These are phyloP conservation scores for Naematelia encephala DNA, from an alignment of 768 basidiomycete genomes.

Conservation along the genomic window DNA sequence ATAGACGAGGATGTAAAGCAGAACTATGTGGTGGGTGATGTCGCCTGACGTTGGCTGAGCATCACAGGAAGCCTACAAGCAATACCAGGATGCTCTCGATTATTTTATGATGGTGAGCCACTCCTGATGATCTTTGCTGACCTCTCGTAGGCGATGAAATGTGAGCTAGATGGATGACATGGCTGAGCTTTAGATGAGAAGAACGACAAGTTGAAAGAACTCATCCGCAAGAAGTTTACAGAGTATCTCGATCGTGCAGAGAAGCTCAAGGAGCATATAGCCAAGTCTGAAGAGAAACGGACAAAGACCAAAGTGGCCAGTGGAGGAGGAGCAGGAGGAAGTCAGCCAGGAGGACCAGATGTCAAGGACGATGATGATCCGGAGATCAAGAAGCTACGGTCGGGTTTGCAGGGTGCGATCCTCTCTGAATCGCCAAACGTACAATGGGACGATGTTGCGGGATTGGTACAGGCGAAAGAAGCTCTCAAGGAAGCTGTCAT, in stretches of 20 bases:
- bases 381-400: slow-evolving; percentile 94
- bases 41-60: background rate
- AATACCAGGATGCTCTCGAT: slow-evolving; percentile 90
- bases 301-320: slow-evolving; percentile 58
- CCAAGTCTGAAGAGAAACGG: slow-evolving; percentile 63
- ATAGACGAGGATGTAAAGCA: slow-evolving; percentile 90
- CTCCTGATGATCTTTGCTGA: slow-evolving; percentile 8
- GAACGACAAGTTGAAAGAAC: slow-evolving; percentile 82
- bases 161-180: slow-evolving; percentile 15
- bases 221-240: slow-evolving; percentile 81
- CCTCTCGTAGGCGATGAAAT: slow-evolving; percentile 42
- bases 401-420: slow-evolving; percentile 80
- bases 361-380: slow-evolving; percentile 72
- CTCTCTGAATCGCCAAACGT: slow-evolving; percentile 91
- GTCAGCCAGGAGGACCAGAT: slow-evolving; percentile 50
- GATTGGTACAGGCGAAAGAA: slow-evolving; percentile 90
- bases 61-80: slow-evolving; percentile 75
- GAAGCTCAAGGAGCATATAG: slow-evolving; percentile 79
- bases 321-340: slow-evolving; percentile 52
- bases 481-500: slow-evolving; percentile 97
- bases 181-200: slow-evolving; percentile 70
- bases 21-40: slow-evolving; percentile 63
- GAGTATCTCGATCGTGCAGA: slow-evolving; percentile 93
- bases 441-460: slow-evolving; percentile 98
- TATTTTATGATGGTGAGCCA: slow-evolving; percentile 90